Percentiles rank a stretch among this genome's conserved stretches.
These are phyloP conservation scores for Galerina marginata DNA, from an alignment of 768 basidiomycete species.

Conservation along the genomic window DNA sequence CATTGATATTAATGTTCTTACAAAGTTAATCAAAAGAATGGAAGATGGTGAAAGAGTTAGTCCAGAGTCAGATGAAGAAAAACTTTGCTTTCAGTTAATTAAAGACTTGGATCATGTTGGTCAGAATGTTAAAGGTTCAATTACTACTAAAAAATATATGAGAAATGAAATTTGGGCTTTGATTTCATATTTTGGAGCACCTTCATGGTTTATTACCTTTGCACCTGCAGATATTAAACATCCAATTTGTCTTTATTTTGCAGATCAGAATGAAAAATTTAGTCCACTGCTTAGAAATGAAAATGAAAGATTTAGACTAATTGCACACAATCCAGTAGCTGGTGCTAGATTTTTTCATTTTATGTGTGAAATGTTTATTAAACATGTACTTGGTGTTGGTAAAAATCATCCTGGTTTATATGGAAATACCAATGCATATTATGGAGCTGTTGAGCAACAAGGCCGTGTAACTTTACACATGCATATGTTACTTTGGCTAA, in stretches of 20 bases:
- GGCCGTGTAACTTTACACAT: constrained; percentile 36
- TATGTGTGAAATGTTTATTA: constrained; percentile 31
- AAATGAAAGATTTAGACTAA: constrained; percentile 16
- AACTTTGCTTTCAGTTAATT: constrained; percentile 26
- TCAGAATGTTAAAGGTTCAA: constrained; percentile 25
- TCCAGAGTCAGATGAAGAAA: constrained; percentile 23
- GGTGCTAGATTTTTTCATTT: constrained; percentile 38
- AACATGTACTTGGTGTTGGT: constrained; percentile 24
- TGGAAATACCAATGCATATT: constrained; percentile 27
- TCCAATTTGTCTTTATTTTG: constrained; percentile 31
- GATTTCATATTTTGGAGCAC: constrained; percentile 27
- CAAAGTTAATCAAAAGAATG: constrained; percentile 24
- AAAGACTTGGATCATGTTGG: constrained; percentile 31
- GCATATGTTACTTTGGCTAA: constrained; percentile 26
- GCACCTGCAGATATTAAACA: constrained; percentile 33
- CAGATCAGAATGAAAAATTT: constrained; percentile 21
- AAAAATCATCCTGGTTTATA: constrained; percentile 24
- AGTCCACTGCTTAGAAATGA: neutral
- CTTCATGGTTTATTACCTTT: constrained; percentile 36
- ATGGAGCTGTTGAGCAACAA: constrained; percentile 34
- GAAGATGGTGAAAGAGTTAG: constrained; percentile 26
- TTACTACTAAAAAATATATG: constrained; percentile 30
- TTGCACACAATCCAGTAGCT: constrained; percentile 34
- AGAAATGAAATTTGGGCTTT: constrained; percentile 38
- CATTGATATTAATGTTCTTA: constrained; percentile 28